Percentiles rank a stretch among this genome's conserved stretches.
These are phyloP conservation scores for Silene uniflora DNA, from an alignment of 148 eudicot species.

Conservation along the genomic window DNA sequence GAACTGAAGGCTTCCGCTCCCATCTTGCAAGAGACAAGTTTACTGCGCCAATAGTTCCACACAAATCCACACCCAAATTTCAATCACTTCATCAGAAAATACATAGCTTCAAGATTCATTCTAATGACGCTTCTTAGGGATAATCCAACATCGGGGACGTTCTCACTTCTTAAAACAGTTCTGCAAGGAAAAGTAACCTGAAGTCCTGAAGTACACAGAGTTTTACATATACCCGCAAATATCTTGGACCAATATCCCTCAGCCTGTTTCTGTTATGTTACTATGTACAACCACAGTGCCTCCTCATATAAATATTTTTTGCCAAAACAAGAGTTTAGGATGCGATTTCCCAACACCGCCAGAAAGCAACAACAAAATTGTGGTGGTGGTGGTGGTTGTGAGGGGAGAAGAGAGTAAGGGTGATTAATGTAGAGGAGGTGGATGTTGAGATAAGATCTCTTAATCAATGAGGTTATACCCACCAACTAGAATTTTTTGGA, in stretches of 20 bases:
- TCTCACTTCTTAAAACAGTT: background rate
- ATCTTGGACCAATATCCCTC: background rate
- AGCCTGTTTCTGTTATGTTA: background rate
- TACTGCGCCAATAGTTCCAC: conserved; percentile 23
- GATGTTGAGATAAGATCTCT: too few species aligned
- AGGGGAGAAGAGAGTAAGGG: too few species aligned
- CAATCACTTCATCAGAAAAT: background rate
- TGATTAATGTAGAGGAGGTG: too few species aligned
- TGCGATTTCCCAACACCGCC: too few species aligned
- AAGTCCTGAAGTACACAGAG: background rate
- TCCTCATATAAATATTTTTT: too few species aligned
- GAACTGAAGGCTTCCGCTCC: conserved; percentile 32
- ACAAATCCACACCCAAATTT: conserved; percentile 22
- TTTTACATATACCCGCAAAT: background rate
- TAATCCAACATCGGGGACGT: too few species aligned
- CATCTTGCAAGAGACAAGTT: background rate
- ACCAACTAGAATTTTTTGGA: too few species aligned
- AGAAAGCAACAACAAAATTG: too few species aligned
- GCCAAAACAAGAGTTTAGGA: too few species aligned
- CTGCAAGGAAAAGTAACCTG: background rate
- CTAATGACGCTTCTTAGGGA: background rate
- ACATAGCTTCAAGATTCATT: background rate
- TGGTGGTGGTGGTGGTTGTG: too few species aligned
- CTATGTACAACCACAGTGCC: background rate
- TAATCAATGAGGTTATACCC: too few species aligned